phyloP scores from a whole-genome alignment of 257 asterid species.

The Henckelia pumila region DNA sequence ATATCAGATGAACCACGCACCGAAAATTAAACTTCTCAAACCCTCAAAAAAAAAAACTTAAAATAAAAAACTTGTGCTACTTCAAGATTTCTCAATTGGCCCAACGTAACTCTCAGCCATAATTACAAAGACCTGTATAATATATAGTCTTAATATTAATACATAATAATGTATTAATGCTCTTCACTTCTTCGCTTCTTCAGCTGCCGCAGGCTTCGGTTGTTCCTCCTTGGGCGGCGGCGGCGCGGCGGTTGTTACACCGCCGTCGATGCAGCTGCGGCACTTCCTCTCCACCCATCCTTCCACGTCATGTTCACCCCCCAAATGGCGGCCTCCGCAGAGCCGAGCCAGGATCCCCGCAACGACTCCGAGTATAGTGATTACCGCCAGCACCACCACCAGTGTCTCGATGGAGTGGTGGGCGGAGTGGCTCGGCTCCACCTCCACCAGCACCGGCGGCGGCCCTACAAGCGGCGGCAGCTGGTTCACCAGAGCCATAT shows the following conservation, averaged over 20 bases:
- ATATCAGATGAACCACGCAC: too few relatives aligned
- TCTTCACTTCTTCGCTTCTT: constrained; percentile 26
- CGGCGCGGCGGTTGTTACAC: constrained; percentile 30
- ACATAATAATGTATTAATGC: background rate
- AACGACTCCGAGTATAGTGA: constrained; percentile 62
- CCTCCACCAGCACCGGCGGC: constrained; percentile 44
- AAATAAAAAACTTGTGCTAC: background rate
- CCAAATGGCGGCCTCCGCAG: constrained; percentile 68
- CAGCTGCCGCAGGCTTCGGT: constrained; percentile 29
- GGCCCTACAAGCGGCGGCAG: constrained; percentile 71
- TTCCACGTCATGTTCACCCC: constrained; percentile 74
- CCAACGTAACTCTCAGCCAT: background rate
- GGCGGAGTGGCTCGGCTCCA: constrained; percentile 29
- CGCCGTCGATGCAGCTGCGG: constrained; percentile 74
- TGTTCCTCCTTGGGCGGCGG: constrained; percentile 38
- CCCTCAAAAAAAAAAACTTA: too few relatives aligned
- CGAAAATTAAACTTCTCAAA: too few relatives aligned
- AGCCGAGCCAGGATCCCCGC: constrained; percentile 77
- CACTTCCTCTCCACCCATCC: constrained; percentile 86
- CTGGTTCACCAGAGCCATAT: constrained; percentile 36
- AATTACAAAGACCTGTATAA: background rate
- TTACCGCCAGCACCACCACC: constrained; percentile 76
- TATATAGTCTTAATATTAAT: background rate
- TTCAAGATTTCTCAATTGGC: background rate
- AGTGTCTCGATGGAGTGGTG: constrained; percentile 67